Percentiles rank a stretch among this genome's conserved stretches.
phyloP scores from a whole-genome alignment of 768 basidiomycete species.

The Clavulina sp. region DNA sequence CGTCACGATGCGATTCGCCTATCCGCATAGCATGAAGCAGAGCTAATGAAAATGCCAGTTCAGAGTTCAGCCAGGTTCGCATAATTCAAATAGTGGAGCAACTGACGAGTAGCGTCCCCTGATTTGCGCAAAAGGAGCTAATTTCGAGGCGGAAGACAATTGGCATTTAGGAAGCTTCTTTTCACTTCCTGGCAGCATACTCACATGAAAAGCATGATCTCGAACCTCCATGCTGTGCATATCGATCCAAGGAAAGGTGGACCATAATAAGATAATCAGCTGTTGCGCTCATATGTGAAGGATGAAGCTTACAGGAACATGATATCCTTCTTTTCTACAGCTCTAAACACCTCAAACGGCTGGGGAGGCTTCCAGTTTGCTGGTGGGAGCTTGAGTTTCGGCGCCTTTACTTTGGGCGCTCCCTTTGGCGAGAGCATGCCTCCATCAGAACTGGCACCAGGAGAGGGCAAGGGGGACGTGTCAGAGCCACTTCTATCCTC shows the following conservation, averaged over 20 bases:
- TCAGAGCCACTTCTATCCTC: too few relatives aligned
- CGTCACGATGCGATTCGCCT: constrained; percentile 31
- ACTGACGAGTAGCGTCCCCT: constrained; percentile 51
- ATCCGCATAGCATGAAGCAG: constrained; percentile 67
- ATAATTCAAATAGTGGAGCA: background rate
- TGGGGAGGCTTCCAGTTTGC: constrained; percentile 23
- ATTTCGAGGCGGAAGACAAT: background rate
- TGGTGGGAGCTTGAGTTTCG: too few relatives aligned
- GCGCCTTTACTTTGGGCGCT: too few relatives aligned
- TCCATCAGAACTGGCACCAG: too few relatives aligned
- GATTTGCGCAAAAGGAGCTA: constrained; percentile 70
- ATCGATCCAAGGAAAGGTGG: background rate
- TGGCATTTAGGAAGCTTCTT: too few relatives aligned
- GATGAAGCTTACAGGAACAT: constrained; percentile 38
- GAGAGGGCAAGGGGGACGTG: too few relatives aligned
- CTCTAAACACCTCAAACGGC: constrained; percentile 58
- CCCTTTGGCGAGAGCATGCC: too few relatives aligned
- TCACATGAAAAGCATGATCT: constrained; percentile 61
- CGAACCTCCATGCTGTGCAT: constrained; percentile 30
- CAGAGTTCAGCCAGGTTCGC: background rate
- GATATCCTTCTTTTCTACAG: constrained; percentile 72
- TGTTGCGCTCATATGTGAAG: constrained; percentile 15
- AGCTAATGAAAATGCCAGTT: constrained; percentile 16
- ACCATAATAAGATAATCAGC: background rate
- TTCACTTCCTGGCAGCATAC: constrained; percentile 20